Conservation (phyloP, 192 early-diverging fungal species). For the Gaertneriomyces sp. region DNA sequence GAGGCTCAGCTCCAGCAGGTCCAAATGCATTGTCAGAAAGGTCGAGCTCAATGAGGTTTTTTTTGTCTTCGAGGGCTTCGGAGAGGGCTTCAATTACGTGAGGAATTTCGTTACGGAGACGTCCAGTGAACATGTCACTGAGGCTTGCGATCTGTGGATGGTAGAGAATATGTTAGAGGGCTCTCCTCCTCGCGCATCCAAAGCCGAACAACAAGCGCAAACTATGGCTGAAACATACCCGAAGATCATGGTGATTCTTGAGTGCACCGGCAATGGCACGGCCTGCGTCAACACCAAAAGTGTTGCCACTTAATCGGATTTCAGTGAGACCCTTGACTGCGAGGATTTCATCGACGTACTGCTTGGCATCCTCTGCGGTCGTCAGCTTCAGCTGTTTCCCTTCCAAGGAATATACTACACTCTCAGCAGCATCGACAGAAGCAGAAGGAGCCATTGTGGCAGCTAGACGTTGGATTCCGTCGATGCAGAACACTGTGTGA, state of each 20-base stretch:
- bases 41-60: slow-evolving; percentile 62
- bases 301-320: slow-evolving; percentile 82
- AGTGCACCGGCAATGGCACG: slow-evolving; percentile 70
- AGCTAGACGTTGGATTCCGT: too few species aligned
- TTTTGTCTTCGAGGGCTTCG: slow-evolving; percentile 74
- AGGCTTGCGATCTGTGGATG: slow-evolving; percentile 70
- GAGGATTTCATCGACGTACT: slow-evolving; percentile 68
- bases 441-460: too few species aligned
- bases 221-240: slow-evolving; percentile 52
- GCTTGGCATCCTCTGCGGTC: slow-evolving; percentile 73
- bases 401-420: slow-evolving; percentile 62
- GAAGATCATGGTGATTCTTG: slow-evolving; percentile 62
- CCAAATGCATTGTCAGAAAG: slow-evolving; percentile 94
- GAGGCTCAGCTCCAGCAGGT: slow-evolving; percentile 83
- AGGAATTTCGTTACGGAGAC: slow-evolving; percentile 87
- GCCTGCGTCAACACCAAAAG: slow-evolving; percentile 87
- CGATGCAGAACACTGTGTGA: too few species aligned
- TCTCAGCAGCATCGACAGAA: too few species aligned
- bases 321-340: slow-evolving; percentile 63
- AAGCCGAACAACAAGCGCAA: not conserved
- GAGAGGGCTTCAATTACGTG: slow-evolving; percentile 75
- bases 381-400: slow-evolving; percentile 87
- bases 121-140: slow-evolving; percentile 92
- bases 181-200: not conserved
- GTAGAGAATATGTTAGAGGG: not conserved